Conservation (phyloP, 1,284 basidiomycete genomes). For the Puccinia novopanici region DNA sequence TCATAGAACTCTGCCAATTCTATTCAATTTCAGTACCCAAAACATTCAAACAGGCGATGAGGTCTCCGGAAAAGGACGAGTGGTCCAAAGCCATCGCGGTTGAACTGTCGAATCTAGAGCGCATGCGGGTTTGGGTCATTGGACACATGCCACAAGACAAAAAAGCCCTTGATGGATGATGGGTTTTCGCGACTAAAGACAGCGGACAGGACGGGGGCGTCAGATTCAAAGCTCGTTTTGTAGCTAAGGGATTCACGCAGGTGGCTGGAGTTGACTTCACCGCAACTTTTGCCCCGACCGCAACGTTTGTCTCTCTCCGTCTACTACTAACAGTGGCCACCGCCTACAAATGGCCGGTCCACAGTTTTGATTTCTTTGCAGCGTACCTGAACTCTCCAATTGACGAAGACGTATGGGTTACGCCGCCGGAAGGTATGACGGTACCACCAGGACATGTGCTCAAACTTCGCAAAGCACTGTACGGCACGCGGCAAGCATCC, state of each 20-base stretch:
- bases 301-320: background rate
- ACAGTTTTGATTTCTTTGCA: constrained; percentile 17
- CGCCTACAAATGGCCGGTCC: background rate
- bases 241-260: background rate
- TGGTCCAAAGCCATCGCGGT: background rate
- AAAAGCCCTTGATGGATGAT: background rate
- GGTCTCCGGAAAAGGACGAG: no score
- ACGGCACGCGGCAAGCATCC: background rate
- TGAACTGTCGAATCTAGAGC: background rate
- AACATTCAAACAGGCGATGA: constrained; percentile 12
- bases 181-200: background rate
- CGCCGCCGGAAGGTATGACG: background rate
- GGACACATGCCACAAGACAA: background rate
- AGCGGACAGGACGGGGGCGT: background rate
- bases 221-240: background rate
- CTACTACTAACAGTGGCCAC: background rate
- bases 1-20: no score
- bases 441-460: background rate
- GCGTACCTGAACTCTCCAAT: constrained; percentile 1
- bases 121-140: background rate
- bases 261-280: no score
- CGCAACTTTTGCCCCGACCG: background rate
- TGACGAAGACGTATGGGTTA: background rate
- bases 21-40: background rate
- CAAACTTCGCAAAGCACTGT: background rate